Evolutionary conservation across 2,329 filamentous ascomycete genomes (phyloP), one percentile per base, ranked within the genome.

Genomic region (Penicillium griseofulvum): DNA sequence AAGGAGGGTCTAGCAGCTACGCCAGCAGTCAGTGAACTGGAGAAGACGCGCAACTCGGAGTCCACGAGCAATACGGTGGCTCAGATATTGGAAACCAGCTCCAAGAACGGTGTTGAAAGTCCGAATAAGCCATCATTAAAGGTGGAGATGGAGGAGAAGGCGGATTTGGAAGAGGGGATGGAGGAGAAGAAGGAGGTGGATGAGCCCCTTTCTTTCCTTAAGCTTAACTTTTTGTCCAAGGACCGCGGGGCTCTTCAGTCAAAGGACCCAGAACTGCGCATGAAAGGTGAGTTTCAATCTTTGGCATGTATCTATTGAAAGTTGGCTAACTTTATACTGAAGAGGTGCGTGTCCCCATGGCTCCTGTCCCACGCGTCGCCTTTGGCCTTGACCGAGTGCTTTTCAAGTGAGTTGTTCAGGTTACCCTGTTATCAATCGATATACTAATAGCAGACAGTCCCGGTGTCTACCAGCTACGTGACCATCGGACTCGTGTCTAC

Each of bases 391-490:
- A 96, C 58, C 83, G 91, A 54, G 93, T 95, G n/a, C 78, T 99
- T 3, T 99, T 99, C 81, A 99, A 97, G 73, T 82, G 75, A 61
- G 80, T 54, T 17, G 4, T 29, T 56, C 33, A 44, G 6, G 28
- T 5, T 26, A 17, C 26, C 31, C 31, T 38, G 11, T 31, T 29
- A 11, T 33, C 28, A 8, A 19, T 42, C 19, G 11, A 9, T 29
- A 28, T 41, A 34, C 47, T 63, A 60, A 57, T 28, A 37, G 34
- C 31, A 57, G 61, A 29, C 45, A 81, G 78, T 67, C 88, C 88
- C 2, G 92, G 94, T 22, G 90, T 97, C 36, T 96, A 97, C 71
- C 87, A 90, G 48, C 82, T 99, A 49, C 92, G 96, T 73, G 94
- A 99, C 71, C 86, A 88, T 24, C 84, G 90, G 55, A 91, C 93